Evolutionary conservation across 768 basidiomycete species (phyloP).

Genomic region (Ramaria rubella): DNA sequence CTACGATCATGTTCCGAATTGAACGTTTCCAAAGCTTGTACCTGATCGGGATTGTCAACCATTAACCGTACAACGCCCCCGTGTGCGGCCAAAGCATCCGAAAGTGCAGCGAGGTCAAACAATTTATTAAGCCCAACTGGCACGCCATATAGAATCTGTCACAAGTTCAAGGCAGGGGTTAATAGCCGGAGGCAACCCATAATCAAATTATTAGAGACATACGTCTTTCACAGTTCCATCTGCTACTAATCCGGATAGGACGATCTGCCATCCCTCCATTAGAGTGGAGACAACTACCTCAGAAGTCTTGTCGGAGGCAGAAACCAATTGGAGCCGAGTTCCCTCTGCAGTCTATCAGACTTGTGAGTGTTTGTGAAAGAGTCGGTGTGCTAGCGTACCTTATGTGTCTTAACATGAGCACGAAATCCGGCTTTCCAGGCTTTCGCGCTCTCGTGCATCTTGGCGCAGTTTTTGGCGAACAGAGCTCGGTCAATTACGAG

Average conservation of each 20-base stretch:
- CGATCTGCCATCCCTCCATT: slow-evolving; percentile 74
- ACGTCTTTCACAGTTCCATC: slow-evolving; percentile 78
- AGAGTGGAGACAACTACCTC: slow-evolving; percentile 77
- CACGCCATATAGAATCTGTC: slow-evolving; percentile 74
- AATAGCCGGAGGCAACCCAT: not conserved
- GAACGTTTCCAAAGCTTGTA: slow-evolving; percentile 56
- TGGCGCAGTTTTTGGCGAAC: slow-evolving; percentile 67
- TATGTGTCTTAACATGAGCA: slow-evolving; percentile 82
- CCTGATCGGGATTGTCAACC: slow-evolving; percentile 70
- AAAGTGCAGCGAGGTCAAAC: slow-evolving; percentile 55
- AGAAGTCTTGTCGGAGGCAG: slow-evolving; percentile 43
- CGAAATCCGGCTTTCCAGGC: slow-evolving; percentile 68
- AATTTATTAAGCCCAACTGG: slow-evolving; percentile 68
- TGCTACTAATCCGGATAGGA: slow-evolving; percentile 56
- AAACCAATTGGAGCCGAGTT: slow-evolving; percentile 57
- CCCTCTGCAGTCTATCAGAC: slow-evolving; percentile 63
- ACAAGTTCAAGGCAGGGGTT: not conserved
- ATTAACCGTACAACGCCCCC: slow-evolving; percentile 63
- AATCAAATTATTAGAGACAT: slow-evolving; percentile 21
- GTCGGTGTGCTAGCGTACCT: slow-evolving; percentile 36
- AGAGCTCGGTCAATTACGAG: slow-evolving; percentile 67
- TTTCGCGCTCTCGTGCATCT: slow-evolving; percentile 61
- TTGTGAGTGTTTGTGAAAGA: not conserved
- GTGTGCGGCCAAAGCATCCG: slow-evolving; percentile 45
- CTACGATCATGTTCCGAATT: slow-evolving; percentile 36